Evolutionary conservation across 2,329 filamentous ascomycete species (phyloP).

Genomic region (Metarhizium guizhouense): DNA sequence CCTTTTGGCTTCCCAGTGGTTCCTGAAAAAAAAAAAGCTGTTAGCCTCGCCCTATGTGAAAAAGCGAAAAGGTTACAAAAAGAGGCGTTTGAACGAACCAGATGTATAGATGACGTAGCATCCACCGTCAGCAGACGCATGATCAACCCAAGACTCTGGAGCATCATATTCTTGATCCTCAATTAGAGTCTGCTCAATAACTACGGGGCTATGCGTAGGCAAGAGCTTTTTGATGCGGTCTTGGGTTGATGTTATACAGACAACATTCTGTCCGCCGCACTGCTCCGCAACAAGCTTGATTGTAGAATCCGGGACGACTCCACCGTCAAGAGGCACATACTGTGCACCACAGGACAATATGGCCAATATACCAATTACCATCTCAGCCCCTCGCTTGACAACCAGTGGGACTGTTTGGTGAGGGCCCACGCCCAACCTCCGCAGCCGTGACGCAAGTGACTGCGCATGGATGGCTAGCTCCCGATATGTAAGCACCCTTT

Average conservation of each 20-base stretch:
- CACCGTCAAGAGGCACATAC: conserved; percentile 51
- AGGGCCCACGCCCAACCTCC: conserved; percentile 28
- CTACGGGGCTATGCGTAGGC: conserved; percentile 14
- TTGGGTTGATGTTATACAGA: conserved; percentile 36
- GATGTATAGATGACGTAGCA: conserved; percentile 48
- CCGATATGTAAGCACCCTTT: conserved; percentile 31
- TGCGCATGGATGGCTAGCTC: conserved; percentile 34
- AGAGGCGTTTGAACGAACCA: conserved; percentile 19
- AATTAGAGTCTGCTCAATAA: conserved; percentile 17
- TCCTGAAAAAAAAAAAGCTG: conserved; percentile 14
- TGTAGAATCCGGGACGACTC: conserved; percentile 38
- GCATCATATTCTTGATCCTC: background rate
- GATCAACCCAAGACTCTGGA: conserved; percentile 16
- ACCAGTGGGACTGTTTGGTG: conserved; percentile 44
- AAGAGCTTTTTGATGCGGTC: conserved; percentile 21
- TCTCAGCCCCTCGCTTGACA: conserved; percentile 45
- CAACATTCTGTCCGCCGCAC: conserved; percentile 31
- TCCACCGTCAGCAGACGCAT: conserved; percentile 26
- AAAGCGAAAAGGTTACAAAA: background rate
- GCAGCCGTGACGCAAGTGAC: conserved; percentile 30
- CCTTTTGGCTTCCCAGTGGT: conserved; percentile 51
- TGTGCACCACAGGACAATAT: conserved; percentile 48
- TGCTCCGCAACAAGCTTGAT: conserved; percentile 41
- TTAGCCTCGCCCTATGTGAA: background rate
- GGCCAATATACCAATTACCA: conserved; percentile 48